Conservation (phyloP, 257 asterid genomes). For the Salvia hispanica region DNA sequence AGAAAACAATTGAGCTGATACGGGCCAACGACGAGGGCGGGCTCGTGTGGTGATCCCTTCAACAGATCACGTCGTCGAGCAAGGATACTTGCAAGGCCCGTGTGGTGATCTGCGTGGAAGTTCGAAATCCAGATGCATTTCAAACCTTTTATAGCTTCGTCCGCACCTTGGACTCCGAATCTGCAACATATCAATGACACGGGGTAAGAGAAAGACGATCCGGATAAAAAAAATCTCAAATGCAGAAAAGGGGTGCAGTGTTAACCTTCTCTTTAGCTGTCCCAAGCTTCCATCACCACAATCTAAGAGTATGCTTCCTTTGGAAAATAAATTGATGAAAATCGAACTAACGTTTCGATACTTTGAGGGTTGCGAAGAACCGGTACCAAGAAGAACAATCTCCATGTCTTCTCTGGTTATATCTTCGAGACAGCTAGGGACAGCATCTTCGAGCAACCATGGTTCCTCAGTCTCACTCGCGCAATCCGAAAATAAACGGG, state of each 20-base stretch:
- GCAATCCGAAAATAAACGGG: constrained; percentile 47
- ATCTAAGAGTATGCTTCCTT: constrained; percentile 80
- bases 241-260: background rate
- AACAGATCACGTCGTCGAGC: constrained; percentile 71
- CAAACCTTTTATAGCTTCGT: constrained; percentile 68
- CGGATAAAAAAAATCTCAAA: background rate
- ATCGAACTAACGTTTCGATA: constrained; percentile 92
- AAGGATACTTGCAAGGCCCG: constrained; percentile 93
- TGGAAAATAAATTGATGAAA: constrained; percentile 79
- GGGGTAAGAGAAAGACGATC: background rate
- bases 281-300: constrained; percentile 98
- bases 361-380: constrained; percentile 97
- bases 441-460: constrained; percentile 53
- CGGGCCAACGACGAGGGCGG: constrained; percentile 79
- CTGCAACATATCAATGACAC: constrained; percentile 38
- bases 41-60: constrained; percentile 65
- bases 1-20: constrained; percentile 79
- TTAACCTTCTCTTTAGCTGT: constrained; percentile 88
- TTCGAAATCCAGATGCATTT: constrained; percentile 95
- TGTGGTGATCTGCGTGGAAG: constrained; percentile 96
- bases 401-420: constrained; percentile 78
- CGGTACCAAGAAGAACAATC: constrained; percentile 97
- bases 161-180: constrained; percentile 81
- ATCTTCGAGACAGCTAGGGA: constrained; percentile 82
- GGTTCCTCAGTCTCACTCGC: constrained; percentile 64